Evolutionary conservation across 495 filamentous ascomycete genomes (phyloP).

Genomic region (Aspergillus bertholletiae): DNA sequence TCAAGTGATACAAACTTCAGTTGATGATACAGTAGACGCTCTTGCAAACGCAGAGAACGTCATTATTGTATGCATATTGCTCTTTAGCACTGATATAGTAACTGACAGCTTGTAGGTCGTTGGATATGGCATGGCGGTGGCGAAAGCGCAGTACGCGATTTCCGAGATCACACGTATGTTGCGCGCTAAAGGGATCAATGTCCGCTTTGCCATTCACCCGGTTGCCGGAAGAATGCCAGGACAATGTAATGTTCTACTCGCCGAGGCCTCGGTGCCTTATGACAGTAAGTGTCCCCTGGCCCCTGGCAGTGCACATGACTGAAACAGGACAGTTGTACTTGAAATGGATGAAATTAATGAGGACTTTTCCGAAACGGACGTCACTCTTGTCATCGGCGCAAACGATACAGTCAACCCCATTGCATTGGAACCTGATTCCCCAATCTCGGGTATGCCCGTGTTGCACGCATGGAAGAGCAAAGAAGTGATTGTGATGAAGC

Average conservation of each 20-base stretch:
- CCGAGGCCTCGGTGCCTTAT: slow-evolving; percentile 78
- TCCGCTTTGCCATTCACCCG: slow-evolving; percentile 83
- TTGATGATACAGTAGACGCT: slow-evolving; percentile 72
- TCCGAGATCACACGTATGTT: slow-evolving; percentile 71
- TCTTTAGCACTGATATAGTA: background rate
- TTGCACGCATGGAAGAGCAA: slow-evolving; percentile 87
- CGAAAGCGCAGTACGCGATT: slow-evolving; percentile 82
- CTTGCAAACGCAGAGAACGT: slow-evolving; percentile 68
- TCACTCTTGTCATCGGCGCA: slow-evolving; percentile 81
- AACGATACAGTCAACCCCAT: slow-evolving; percentile 87
- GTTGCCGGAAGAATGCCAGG: slow-evolving; percentile 84
- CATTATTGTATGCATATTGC: slow-evolving; percentile 53
- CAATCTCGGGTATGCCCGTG: slow-evolving; percentile 83
- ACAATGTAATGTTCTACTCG: slow-evolving; percentile 80
- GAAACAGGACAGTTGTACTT: slow-evolving; percentile 51
- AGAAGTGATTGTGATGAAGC: slow-evolving; percentile 84
- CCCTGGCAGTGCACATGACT: slow-evolving; percentile 10
- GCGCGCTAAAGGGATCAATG: slow-evolving; percentile 64
- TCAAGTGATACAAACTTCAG: slow-evolving; percentile 62
- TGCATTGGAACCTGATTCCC: slow-evolving; percentile 70
- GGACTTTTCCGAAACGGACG: slow-evolving; percentile 74
- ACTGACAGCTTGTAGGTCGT: slow-evolving; percentile 42
- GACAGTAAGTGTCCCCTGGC: slow-evolving; percentile 48
- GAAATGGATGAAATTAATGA: slow-evolving; percentile 94
- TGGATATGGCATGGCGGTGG: slow-evolving; percentile 85